These are phyloP conservation scores for Linum trigynum DNA, from an alignment of 345 rosid genomes.

Conservation along the genomic window DNA sequence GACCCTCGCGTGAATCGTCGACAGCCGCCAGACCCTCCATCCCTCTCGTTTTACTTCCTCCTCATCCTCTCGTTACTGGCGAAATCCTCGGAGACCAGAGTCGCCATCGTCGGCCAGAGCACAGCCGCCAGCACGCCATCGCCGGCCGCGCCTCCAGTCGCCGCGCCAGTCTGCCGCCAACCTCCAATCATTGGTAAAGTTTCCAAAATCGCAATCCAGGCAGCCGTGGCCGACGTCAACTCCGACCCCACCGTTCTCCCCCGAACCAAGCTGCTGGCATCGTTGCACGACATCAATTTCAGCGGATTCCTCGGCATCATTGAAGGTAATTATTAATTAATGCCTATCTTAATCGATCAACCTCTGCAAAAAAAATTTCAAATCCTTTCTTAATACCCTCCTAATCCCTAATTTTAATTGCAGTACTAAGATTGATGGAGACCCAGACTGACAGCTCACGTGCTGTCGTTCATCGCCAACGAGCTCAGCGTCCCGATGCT, in stretches of 20 bases:
- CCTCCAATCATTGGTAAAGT: slow-evolving; percentile 42
- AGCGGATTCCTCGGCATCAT: slow-evolving; percentile 29
- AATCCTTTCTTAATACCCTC: no score
- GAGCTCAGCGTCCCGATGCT: slow-evolving; percentile 37
- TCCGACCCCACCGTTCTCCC: slow-evolving; percentile 49
- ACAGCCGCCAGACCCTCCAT: no score
- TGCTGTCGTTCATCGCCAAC: slow-evolving; percentile 25
- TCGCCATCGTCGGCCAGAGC: no score
- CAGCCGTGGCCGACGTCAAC: slow-evolving; percentile 37
- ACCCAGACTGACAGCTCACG: slow-evolving; percentile 66
- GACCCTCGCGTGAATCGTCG: no score
- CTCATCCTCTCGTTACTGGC: no score
- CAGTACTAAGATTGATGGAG: slow-evolving; percentile 72
- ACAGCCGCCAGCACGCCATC: no score
- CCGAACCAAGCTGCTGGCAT: slow-evolving; percentile 36
- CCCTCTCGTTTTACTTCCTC: no score
- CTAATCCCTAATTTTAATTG: slow-evolving; percentile 1
- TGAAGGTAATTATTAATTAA: slow-evolving; percentile 34
- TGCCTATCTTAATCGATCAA: no score
- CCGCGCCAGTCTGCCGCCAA: no score
- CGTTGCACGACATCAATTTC: slow-evolving; percentile 40
- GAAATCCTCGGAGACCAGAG: no score
- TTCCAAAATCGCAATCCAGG: slow-evolving; percentile 43
- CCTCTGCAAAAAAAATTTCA: no score
- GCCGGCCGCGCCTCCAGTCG: no score